These are phyloP conservation scores for Ceratocystis cacaofunesta DNA, from an alignment of 2,329 filamentous ascomycete species.

Conservation along the genomic window DNA sequence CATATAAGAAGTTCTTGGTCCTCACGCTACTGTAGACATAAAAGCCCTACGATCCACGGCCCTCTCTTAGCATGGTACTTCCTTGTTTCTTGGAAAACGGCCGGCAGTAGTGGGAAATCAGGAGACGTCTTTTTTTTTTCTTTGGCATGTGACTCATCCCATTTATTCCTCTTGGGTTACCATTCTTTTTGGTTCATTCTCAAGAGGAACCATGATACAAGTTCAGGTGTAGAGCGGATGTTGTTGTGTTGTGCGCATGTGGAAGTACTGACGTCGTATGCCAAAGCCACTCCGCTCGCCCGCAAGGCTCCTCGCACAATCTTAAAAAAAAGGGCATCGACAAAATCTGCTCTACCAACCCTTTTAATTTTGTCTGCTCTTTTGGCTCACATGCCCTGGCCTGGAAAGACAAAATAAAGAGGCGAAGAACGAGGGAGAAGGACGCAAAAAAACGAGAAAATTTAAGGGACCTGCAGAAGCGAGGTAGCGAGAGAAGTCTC, in stretches of 20 bases:
- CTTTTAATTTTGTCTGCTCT: too few relatives aligned
- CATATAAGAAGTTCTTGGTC: too few relatives aligned
- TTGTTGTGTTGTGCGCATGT: not conserved
- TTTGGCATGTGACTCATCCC: not conserved
- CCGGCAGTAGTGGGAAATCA: not conserved
- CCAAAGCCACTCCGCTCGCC: not conserved
- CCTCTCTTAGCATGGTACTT: not conserved
- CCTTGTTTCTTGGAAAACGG: not conserved
- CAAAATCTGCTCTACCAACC: not conserved
- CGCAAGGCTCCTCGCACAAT: not conserved
- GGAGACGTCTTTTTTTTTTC: not conserved
- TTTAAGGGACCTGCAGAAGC: slow-evolving; percentile 1
- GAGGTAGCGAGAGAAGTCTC: not conserved
- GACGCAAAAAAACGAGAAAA: not conserved
- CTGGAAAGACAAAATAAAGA: not conserved
- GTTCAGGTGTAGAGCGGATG: not conserved
- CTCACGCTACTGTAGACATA: too few relatives aligned
- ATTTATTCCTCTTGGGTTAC: not conserved
- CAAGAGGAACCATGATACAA: not conserved
- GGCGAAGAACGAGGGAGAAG: not conserved
- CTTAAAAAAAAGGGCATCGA: not conserved
- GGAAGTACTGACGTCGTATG: not conserved
- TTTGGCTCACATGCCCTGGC: too few relatives aligned
- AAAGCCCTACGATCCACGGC: not conserved
- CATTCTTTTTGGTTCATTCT: not conserved